These are phyloP conservation scores for Pythium apleroticum DNA, from an alignment of 352 stramenopile species.

Conservation along the genomic window DNA sequence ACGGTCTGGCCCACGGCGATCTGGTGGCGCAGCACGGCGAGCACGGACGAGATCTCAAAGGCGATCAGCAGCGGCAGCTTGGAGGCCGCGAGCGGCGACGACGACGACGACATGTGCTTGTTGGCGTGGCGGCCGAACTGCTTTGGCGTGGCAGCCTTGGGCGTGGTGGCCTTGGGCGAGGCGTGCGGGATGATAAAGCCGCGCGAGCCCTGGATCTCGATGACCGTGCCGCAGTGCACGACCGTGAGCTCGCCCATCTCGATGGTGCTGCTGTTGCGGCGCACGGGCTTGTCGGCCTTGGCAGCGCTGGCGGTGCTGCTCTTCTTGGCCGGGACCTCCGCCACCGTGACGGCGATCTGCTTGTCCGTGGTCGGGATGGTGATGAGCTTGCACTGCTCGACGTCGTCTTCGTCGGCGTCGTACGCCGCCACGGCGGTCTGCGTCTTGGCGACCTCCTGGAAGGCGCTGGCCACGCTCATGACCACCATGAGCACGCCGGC, in stretches of 20 bases:
- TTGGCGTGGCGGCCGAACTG: neutral
- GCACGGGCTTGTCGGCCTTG: constrained; percentile 19
- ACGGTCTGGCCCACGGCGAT: constrained; percentile 68
- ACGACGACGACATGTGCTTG: constrained; percentile 10
- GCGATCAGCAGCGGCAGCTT: constrained; percentile 71
- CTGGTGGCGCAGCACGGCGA: constrained; percentile 39
- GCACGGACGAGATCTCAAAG: constrained; percentile 58
- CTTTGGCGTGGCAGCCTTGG: constrained; percentile 11
- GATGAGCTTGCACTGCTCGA: constrained; percentile 58
- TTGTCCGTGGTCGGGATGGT: constrained; percentile 37
- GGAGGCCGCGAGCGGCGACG: constrained; percentile 11
- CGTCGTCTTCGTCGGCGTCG: constrained; percentile 60
- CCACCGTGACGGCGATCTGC: constrained; percentile 32
- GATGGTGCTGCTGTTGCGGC: constrained; percentile 29
- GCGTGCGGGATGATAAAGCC: constrained; percentile 79
- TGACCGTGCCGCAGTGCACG: constrained; percentile 74
- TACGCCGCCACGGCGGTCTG: constrained; percentile 55
- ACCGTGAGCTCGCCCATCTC: constrained; percentile 57
- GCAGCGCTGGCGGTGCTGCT: too few relatives aligned
- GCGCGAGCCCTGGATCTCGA: constrained; percentile 72
- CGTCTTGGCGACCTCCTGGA: constrained; percentile 55
- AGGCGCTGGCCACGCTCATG: constrained; percentile 56
- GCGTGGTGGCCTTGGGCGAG: constrained; percentile 27
- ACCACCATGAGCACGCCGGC: constrained; percentile 61
- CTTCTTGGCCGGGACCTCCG: constrained; percentile 24